phyloP scores from a whole-genome alignment of 83 land plant genomes.

The Picea engelmannii region DNA sequence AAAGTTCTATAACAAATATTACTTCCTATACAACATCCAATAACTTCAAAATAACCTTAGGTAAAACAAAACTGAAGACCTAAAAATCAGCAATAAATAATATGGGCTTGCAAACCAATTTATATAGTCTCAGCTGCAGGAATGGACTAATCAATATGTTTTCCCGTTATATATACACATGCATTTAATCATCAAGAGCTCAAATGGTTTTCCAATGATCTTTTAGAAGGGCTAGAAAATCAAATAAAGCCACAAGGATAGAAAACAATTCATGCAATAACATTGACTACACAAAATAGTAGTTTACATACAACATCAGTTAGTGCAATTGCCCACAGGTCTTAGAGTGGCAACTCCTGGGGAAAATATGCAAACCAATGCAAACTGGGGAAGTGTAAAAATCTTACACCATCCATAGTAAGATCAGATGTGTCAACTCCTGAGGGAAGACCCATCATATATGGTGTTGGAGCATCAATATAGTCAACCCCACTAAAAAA shows the following conservation, averaged over 20 bases:
- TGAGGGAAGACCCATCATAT: slow-evolving; percentile 99
- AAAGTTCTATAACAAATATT: neutral
- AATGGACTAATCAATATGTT: neutral
- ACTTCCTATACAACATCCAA: neutral
- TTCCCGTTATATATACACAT: neutral
- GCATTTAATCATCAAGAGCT: neutral
- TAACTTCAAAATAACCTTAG: neutral
- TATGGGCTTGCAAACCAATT: neutral
- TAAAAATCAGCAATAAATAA: neutral
- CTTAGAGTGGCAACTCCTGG: too few species aligned
- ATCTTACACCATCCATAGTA: slow-evolving; percentile 78
- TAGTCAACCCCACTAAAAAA: slow-evolving; percentile 98
- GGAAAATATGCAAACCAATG: neutral
- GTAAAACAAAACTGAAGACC: neutral
- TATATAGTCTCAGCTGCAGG: neutral
- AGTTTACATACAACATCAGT: neutral
- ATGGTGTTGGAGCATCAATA: slow-evolving; percentile 98
- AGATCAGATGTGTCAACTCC: slow-evolving; percentile 82
- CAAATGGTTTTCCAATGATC: neutral
- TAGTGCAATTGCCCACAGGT: neutral
- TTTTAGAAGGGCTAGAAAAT: neutral
- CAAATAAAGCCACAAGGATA: neutral
- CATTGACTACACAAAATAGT: slow-evolving; percentile 6
- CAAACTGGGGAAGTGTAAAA: neutral
- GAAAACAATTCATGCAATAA: neutral